Conservation (phyloP, 257 asterid genomes). For the Solanum microdontum region DNA sequence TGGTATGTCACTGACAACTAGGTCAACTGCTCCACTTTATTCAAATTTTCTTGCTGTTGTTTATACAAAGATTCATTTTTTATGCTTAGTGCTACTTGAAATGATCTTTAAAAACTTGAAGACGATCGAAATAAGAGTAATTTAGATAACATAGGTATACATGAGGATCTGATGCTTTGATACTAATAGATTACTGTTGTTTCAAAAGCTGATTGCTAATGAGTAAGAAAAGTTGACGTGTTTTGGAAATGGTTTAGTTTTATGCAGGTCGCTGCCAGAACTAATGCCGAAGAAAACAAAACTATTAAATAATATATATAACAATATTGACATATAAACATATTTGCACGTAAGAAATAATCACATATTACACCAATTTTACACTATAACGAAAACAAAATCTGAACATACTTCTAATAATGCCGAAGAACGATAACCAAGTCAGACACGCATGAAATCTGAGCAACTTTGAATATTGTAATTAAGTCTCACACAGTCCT, state of each 20-base stretch:
- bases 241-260: background rate
- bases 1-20: constrained; percentile 33
- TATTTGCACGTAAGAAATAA: background rate
- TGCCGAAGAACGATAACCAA: no score
- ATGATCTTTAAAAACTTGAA: background rate
- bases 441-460: no score
- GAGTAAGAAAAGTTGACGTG: background rate
- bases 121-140: background rate
- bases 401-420: no score
- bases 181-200: background rate
- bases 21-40: background rate
- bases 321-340: background rate
- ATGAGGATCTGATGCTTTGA: background rate
- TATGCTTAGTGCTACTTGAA: background rate
- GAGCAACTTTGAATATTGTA: no score
- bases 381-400: no score
- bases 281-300: background rate
- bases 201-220: background rate
- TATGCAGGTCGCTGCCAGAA: background rate
- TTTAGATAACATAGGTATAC: background rate
- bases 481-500: no score
- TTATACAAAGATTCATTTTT: background rate
- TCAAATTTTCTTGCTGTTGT: background rate
- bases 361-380: no score
- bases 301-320: no score